Percentiles rank a stretch among this genome's conserved stretches.
These are phyloP conservation scores for Punica granatum DNA, from an alignment of 345 rosid species.

Conservation along the genomic window DNA sequence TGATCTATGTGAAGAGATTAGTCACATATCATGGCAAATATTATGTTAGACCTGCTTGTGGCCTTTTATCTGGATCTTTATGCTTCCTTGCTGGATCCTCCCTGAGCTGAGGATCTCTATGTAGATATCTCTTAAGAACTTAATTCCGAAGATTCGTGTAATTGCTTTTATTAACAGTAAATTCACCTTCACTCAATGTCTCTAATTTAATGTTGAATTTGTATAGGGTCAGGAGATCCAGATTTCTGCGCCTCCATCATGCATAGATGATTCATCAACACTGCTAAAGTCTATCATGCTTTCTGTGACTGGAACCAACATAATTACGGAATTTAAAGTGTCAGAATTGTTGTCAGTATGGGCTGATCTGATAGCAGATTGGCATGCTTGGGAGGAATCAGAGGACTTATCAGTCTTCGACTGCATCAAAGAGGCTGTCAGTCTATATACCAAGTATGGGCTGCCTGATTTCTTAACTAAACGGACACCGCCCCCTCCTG, in stretches of 20 bases:
- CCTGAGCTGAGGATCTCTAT: background rate
- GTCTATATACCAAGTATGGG: conserved; percentile 41
- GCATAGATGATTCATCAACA: conserved; percentile 57
- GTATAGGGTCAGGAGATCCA: conserved; percentile 36
- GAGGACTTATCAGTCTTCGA: conserved; percentile 72
- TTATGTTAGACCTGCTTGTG: background rate
- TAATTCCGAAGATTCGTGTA: background rate
- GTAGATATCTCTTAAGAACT: background rate
- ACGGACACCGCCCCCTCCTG: conserved; percentile 56
- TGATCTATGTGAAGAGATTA: background rate
- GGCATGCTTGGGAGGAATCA: conserved; percentile 91
- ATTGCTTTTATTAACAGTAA: background rate
- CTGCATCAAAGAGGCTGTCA: conserved; percentile 72
- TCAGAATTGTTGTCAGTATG: conserved; percentile 55
- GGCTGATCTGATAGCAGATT: conserved; percentile 70
- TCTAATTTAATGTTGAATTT: conserved; percentile 18
- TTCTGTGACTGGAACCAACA: conserved; percentile 42
- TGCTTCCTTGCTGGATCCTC: background rate
- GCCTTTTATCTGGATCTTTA: background rate
- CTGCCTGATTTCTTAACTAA: conserved; percentile 40
- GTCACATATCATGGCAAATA: background rate
- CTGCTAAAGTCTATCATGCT: conserved; percentile 49
- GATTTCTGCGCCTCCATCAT: conserved; percentile 36
- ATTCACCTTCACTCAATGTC: background rate
- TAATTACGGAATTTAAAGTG: conserved; percentile 42